Evolutionary conservation across 2,329 filamentous ascomycete species (phyloP).

Genomic region (Cryoendolithus antarcticus): DNA sequence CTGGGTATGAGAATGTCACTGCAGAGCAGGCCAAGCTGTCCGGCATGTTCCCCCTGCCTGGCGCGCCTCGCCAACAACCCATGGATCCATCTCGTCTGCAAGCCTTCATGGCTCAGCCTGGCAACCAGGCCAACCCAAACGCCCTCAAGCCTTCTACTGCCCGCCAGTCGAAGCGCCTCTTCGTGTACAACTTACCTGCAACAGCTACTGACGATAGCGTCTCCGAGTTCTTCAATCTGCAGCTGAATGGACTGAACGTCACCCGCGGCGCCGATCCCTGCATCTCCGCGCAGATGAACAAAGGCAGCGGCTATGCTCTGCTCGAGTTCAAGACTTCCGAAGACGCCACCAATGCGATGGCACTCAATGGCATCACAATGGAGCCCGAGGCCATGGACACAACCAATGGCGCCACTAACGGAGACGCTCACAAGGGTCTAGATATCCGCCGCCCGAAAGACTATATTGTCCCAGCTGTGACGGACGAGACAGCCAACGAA

Average conservation of each 20-base stretch:
- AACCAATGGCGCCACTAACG: slow-evolving; percentile 41
- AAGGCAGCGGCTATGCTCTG: slow-evolving; percentile 68
- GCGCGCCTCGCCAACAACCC: slow-evolving; percentile 83
- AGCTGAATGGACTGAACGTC: slow-evolving; percentile 89
- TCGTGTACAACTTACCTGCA: slow-evolving; percentile 70
- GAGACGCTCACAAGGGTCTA: slow-evolving; percentile 43
- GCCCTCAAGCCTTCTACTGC: slow-evolving; percentile 86
- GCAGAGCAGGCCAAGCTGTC: slow-evolving; percentile 98
- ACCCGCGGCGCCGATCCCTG: slow-evolving; percentile 76
- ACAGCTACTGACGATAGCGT: slow-evolving; percentile 64
- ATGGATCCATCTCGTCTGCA: slow-evolving; percentile 92
- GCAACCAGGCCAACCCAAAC: slow-evolving; percentile 56
- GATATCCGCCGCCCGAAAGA: slow-evolving; percentile 83
- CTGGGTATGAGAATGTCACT: slow-evolving; percentile 95
- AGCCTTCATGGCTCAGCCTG: slow-evolving; percentile 87
- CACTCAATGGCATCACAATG: slow-evolving; percentile 82
- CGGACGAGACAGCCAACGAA: slow-evolving; percentile 60
- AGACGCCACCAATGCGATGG: slow-evolving; percentile 83
- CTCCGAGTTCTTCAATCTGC: slow-evolving; percentile 82
- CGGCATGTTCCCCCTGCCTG: slow-evolving; percentile 95
- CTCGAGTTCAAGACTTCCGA: slow-evolving; percentile 79
- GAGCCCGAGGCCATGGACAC: slow-evolving; percentile 46
- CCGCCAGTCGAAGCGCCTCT: slow-evolving; percentile 82
- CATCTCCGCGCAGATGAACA: slow-evolving; percentile 66
- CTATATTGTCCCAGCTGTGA: slow-evolving; percentile 79